A percentile compares a stretch with the other conserved stretches of the same genome.
These are phyloP conservation scores for Collybia mongolica DNA, from an alignment of 768 basidiomycete genomes.

Conservation along the genomic window DNA sequence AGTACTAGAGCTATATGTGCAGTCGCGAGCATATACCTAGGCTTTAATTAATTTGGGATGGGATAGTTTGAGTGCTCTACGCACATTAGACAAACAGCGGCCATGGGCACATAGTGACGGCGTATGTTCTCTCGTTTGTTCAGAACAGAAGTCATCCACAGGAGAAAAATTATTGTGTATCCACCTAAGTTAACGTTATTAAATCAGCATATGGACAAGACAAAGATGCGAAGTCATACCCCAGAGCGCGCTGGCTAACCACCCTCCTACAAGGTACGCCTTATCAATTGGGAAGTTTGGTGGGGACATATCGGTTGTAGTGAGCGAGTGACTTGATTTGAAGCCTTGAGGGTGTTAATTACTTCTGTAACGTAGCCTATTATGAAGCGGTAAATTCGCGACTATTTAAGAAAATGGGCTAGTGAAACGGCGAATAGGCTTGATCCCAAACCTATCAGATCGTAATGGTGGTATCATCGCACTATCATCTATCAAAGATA, in stretches of 20 bases:
- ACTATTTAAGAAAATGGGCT: too few relatives aligned
- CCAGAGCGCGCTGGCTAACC: not conserved
- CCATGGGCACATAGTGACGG: not conserved
- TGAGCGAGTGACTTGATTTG: too few relatives aligned
- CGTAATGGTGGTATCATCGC: too few relatives aligned
- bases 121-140: not conserved
- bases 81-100: not conserved
- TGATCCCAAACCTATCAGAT: too few relatives aligned
- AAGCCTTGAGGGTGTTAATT: too few relatives aligned
- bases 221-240: not conserved
- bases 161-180: not conserved
- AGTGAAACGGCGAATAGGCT: too few relatives aligned
- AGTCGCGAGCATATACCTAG: not conserved
- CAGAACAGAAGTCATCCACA: not conserved
- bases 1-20: not conserved
- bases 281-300: not conserved
- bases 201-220: not conserved
- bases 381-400: too few relatives aligned
- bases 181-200: not conserved
- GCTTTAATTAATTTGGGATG: not conserved
- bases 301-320: too few relatives aligned
- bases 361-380: too few relatives aligned
- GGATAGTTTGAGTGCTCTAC: not conserved
- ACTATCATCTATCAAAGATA: too few relatives aligned
- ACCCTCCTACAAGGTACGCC: not conserved